Evolutionary conservation across 179 eudicot species (phyloP).

Genomic region (Nepenthes alata): DNA sequence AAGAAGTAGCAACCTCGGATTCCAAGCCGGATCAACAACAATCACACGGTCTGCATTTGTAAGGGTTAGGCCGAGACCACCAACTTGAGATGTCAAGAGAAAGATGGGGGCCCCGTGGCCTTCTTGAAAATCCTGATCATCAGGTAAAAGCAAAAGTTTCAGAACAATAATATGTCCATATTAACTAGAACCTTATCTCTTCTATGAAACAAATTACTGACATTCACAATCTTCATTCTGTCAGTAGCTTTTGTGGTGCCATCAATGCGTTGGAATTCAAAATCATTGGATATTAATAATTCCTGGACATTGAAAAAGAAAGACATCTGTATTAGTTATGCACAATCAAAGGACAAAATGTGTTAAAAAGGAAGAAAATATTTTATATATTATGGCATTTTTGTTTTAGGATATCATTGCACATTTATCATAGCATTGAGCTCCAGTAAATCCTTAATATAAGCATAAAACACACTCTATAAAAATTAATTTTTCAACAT

Average conservation of each 20-base stretch:
- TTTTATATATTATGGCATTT: not conserved
- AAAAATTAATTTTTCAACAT: no score
- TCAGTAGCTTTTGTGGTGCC: constrained; percentile 90
- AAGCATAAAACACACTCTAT: no score
- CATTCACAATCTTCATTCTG: constrained; percentile 75
- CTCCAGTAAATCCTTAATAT: no score
- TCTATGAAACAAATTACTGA: constrained; percentile 21
- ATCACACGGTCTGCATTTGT: constrained; percentile 97
- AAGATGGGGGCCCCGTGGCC: constrained; percentile 84
- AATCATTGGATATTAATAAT: constrained; percentile 38
- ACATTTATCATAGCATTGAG: no score
- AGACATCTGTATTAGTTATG: not conserved
- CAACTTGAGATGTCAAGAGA: constrained; percentile 94
- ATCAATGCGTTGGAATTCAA: constrained; percentile 74
- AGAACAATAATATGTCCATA: constrained; percentile 1
- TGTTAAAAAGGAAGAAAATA: not conserved
- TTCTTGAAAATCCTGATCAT: constrained; percentile 81
- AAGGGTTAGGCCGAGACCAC: constrained; percentile 93
- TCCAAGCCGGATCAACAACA: constrained; percentile 99
- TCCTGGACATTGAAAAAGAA: constrained; percentile 33
- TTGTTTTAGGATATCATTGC: not conserved
- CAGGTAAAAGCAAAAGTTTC: not conserved
- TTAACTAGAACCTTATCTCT: constrained; percentile 1
- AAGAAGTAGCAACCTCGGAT: constrained; percentile 52
- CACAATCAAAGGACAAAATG: not conserved